A percentile compares a stretch with the other conserved stretches of the same genome.
phyloP scores from a whole-genome alignment of 768 basidiomycete genomes.

The Obba rivulosa region DNA sequence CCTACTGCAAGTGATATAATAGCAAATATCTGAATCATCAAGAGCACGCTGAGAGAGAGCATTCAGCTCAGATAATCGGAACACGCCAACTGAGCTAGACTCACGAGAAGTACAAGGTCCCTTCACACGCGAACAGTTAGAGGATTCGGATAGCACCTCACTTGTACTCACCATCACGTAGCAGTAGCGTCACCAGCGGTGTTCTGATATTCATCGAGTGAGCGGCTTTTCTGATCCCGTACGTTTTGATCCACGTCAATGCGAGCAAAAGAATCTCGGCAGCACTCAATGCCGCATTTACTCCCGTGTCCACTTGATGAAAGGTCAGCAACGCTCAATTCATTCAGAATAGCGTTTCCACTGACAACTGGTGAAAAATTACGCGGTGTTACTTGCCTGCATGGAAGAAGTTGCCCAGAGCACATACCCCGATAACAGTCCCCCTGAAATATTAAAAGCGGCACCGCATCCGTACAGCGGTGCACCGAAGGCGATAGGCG shows the following conservation, averaged over 20 bases:
- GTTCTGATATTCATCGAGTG: slow-evolving; percentile 6
- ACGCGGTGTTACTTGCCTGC: no score
- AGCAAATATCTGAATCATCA: slow-evolving; percentile 8
- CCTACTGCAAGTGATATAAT: slow-evolving; percentile 6
- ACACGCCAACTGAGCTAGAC: neutral
- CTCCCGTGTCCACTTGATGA: slow-evolving; percentile 5
- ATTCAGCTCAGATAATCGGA: neutral
- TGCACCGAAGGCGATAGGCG: slow-evolving; percentile 14
- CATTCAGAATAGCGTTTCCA: no score
- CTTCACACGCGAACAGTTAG: neutral
- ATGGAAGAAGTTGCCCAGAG: no score
- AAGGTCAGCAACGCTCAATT: no score
- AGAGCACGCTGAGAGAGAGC: neutral
- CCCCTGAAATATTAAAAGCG: no score
- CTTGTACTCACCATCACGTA: slow-evolving; percentile 8
- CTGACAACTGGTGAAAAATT: no score
- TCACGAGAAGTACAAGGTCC: slow-evolving; percentile 11
- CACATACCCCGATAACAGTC: no score
- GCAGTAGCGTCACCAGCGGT: slow-evolving; percentile 8
- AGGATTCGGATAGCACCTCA: no score
- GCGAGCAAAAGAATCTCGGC: slow-evolving; percentile 4
- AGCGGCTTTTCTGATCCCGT: slow-evolving; percentile 6
- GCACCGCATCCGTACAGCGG: slow-evolving; percentile 16
- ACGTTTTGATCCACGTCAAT: slow-evolving; percentile 10
- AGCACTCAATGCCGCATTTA: neutral